These are phyloP conservation scores for Microsporum ferrugineum DNA, from an alignment of 2,329 filamentous ascomycete species.

Conservation along the genomic window DNA sequence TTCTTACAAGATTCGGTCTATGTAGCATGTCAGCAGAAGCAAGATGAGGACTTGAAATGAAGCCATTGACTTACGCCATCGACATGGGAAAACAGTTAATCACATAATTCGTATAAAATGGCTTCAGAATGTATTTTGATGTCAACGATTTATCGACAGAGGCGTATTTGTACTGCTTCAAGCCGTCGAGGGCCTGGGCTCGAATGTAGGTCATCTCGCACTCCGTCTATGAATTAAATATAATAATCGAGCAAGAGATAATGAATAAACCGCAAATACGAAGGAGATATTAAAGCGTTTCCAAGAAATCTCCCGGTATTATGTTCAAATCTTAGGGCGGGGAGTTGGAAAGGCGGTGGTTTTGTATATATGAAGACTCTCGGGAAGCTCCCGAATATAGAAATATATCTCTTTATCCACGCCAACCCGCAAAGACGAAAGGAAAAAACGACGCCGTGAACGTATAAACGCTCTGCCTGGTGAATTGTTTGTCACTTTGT, in stretches of 20 bases:
- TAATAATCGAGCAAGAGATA: not conserved
- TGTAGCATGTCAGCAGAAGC: not conserved
- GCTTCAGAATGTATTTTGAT: constrained; percentile 90
- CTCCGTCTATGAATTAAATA: not conserved
- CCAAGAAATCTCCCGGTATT: not conserved
- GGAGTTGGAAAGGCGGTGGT: not conserved
- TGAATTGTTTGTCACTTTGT: not conserved
- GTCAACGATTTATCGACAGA: constrained; percentile 79
- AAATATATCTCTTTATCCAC: not conserved
- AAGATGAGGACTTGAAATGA: not conserved
- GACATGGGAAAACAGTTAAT: constrained; percentile 90
- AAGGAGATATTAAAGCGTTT: not conserved
- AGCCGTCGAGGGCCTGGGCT: constrained; percentile 73
- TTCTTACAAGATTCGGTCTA: constrained; percentile 45
- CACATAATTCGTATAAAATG: constrained; percentile 90
- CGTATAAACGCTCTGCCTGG: not conserved
- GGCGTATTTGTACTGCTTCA: constrained; percentile 93
- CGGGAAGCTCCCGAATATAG: not conserved
- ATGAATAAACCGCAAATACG: not conserved
- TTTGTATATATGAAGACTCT: not conserved
- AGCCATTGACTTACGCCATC: constrained; percentile 59
- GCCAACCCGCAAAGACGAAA: not conserved
- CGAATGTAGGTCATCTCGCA: constrained; percentile 84
- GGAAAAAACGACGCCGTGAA: not conserved
- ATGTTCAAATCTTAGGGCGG: not conserved